Base-by-base conservation (phyloP, 2,329 filamentous ascomycete genomes). In the Claviceps spartinae region DNA sequence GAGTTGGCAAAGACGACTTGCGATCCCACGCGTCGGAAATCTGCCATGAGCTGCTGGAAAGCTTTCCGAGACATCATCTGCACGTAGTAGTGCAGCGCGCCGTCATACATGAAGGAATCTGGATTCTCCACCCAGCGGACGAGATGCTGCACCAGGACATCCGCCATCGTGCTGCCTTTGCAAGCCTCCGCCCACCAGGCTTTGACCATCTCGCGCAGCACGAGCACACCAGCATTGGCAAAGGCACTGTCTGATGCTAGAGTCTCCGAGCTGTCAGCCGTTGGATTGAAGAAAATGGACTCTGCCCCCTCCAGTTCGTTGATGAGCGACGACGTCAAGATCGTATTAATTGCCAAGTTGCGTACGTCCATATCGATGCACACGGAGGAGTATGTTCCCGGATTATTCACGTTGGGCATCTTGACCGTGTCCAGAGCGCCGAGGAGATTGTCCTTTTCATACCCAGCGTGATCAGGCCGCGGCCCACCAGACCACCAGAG, bases 11-110 rank as follows among this genome's bases (percentile, higher is more conserved):
- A 97, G n/a, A 99, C 81, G 22, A 98, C 84, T 59, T 96, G 88
- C 0, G 89, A 96, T 2, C 93, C 93, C 1, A 98, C 91, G 11
- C 91, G 84, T 54, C 89, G 83, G 71, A 98, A 98, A 64, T 98
- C 93, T 0, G 85, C 86, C 86, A 98, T 95, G 38, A 99, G 79
- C 67, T 97, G 91, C 63, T 96, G 87, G 58, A 98, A 87, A 0
- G 94, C 93, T 67, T 98, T 98, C 58, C 88, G 86, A 37, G 89
- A 95, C 85, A 98, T 94, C 81, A 96, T 93, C 66, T 96, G 91
- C 51, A 99, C 90, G 62, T 98, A 97, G 72, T 95, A 93, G 63
- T 97, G 89, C 57, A 99, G 69, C 5, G 90, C 88, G 4, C 86
- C 82, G 68, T 99, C 94, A 64, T 97, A 98, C 53, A 99, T 82